A percentile compares a stretch with the other conserved stretches of the same genome.
Evolutionary conservation across 139 green algal genomes (phyloP).

Genomic region (Chlorella sorokiniana): DNA sequence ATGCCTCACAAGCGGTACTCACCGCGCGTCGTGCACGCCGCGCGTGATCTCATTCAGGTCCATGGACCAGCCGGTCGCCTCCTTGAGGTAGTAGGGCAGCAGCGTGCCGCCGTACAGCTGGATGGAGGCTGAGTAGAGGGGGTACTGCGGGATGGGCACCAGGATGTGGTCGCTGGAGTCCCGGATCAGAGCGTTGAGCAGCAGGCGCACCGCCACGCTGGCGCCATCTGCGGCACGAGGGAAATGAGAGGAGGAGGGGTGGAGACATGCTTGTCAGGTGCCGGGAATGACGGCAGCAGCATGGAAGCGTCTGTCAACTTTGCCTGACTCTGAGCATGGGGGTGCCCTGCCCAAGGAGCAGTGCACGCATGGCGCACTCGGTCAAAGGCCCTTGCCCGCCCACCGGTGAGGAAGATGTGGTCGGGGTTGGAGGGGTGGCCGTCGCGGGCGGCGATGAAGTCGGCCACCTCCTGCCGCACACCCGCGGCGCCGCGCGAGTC

Average conservation of each 20-base stretch:
- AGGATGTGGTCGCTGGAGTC: constrained; percentile 72
- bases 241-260: background rate
- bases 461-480: constrained; percentile 73
- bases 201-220: constrained; percentile 73
- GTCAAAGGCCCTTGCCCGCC: background rate
- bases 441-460: constrained; percentile 78
- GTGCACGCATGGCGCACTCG: background rate
- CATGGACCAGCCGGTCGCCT: constrained; percentile 83
- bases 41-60: constrained; percentile 63
- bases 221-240: constrained; percentile 67
- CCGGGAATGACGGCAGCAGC: background rate
- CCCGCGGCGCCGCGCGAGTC: constrained; percentile 72
- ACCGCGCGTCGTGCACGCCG: constrained; percentile 34
- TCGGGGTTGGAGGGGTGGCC: constrained; percentile 64
- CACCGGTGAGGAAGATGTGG: constrained; percentile 73
- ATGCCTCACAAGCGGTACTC: background rate
- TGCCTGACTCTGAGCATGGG: background rate
- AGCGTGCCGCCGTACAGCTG: constrained; percentile 87
- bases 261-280: too few species aligned
- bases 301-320: background rate
- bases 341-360: background rate
- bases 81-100: constrained; percentile 90
- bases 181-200: constrained; percentile 76
- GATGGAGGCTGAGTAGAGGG: constrained; percentile 82
- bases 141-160: constrained; percentile 89